These are phyloP conservation scores for Mucuna pruriens DNA, from an alignment of 306 rosid species.

Conservation along the genomic window DNA sequence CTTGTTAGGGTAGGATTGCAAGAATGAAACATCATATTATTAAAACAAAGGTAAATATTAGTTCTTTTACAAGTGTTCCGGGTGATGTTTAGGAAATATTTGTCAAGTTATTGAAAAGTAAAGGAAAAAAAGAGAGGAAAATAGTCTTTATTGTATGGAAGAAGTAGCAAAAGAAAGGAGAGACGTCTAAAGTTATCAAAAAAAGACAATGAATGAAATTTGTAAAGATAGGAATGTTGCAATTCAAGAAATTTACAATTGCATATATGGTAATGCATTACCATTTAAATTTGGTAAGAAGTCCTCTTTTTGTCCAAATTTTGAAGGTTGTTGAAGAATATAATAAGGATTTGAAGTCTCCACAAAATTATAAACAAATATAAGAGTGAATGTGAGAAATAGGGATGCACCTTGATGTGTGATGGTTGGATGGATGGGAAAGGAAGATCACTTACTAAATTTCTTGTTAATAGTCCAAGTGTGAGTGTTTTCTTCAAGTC, in stretches of 20 bases:
- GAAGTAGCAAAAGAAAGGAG: background rate
- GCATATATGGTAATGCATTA: too few relatives aligned
- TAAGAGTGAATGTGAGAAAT: too few relatives aligned
- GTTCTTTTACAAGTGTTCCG: background rate
- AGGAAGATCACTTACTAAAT: too few relatives aligned
- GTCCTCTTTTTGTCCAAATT: background rate
- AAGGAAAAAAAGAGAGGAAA: background rate
- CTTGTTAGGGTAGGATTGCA: background rate
- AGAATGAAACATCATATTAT: constrained; percentile 3
- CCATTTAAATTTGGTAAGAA: background rate
- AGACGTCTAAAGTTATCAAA: background rate
- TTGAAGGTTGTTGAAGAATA: background rate
- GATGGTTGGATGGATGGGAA: too few relatives aligned
- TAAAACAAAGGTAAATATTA: background rate
- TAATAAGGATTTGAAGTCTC: background rate
- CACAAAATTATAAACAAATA: too few relatives aligned
- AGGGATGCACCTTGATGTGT: too few relatives aligned
- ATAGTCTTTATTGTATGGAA: too few relatives aligned
- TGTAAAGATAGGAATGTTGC: background rate
- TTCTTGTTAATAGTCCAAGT: too few relatives aligned
- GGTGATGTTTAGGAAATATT: background rate
- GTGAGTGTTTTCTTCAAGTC: too few relatives aligned
- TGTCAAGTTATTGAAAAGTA: background rate
- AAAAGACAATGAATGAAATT: too few relatives aligned
- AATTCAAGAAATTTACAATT: background rate